Evolutionary conservation across 2,329 filamentous ascomycete species (phyloP).

Genomic region (Arthrinium phaeospermum): DNA sequence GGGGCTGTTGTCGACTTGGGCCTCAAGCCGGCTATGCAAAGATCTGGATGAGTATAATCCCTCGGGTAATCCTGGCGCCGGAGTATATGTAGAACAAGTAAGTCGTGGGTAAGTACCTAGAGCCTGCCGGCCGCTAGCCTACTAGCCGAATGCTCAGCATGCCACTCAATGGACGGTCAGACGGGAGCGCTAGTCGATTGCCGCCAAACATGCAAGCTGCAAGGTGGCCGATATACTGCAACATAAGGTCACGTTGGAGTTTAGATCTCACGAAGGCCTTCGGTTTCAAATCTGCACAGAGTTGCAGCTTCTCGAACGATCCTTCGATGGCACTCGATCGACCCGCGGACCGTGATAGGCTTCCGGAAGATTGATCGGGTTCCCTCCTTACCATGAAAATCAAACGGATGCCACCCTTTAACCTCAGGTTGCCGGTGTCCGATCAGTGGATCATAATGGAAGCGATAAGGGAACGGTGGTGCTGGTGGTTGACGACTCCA

Average conservation of each 20-base stretch:
- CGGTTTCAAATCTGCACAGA: conserved; percentile 2
- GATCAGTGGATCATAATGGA: neutral
- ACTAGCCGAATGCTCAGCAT: neutral
- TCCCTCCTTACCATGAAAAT: neutral
- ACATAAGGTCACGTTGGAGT: too few species aligned
- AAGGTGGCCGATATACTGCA: too few species aligned
- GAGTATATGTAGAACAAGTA: neutral
- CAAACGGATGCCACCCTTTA: neutral
- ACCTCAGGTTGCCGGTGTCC: neutral
- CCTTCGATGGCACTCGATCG: neutral
- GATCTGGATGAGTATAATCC: neutral
- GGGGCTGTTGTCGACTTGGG: neutral
- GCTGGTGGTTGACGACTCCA: neutral
- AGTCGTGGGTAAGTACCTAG: too few species aligned
- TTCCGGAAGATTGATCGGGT: neutral
- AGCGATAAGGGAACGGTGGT: neutral
- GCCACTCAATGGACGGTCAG: neutral
- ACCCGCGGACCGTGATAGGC: neutral
- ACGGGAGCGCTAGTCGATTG: neutral
- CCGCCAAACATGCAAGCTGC: neutral
- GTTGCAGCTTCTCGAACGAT: neutral
- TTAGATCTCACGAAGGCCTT: neutral
- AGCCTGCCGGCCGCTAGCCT: neutral
- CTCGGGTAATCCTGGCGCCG: neutral
- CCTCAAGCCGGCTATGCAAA: too few species aligned